These are phyloP conservation scores for Verticillium klebahnii DNA, from an alignment of 2,329 filamentous ascomycete genomes.

Conservation along the genomic window DNA sequence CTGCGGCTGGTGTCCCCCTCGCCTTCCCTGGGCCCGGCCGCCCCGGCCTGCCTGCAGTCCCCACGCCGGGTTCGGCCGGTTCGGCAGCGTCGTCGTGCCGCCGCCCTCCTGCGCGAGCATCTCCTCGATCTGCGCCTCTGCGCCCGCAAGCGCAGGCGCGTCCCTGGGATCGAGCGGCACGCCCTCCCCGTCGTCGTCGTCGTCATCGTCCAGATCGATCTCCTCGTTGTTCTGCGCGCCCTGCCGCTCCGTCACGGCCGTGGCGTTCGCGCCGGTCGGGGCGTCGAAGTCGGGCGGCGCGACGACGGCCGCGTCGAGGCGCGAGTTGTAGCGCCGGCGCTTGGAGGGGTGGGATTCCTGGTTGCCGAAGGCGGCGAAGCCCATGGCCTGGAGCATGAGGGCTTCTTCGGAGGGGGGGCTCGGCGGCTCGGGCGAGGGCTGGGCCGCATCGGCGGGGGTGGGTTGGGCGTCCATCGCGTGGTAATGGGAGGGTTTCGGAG, in stretches of 20 bases:
- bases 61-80: slow-evolving; percentile 9
- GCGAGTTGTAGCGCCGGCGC: slow-evolving; percentile 62
- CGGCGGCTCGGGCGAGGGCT: not conserved
- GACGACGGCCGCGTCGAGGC: slow-evolving; percentile 44
- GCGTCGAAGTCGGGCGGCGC: slow-evolving; percentile 14
- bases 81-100: slow-evolving; percentile 9
- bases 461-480: not conserved
- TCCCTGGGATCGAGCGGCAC: slow-evolving; percentile 4
- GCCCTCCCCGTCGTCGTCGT: slow-evolving; percentile 10
- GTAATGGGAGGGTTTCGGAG: not conserved
- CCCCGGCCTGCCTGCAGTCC: slow-evolving; percentile 1
- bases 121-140: slow-evolving; percentile 11
- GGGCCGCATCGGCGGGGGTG: not conserved
- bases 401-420: not conserved
- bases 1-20: slow-evolving; percentile 6
- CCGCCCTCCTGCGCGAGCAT: not conserved
- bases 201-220: slow-evolving; percentile 37
- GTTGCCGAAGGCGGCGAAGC: slow-evolving; percentile 66
- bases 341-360: slow-evolving; percentile 45
- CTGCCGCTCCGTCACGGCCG: slow-evolving; percentile 24
- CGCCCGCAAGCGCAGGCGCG: slow-evolving; percentile 11
- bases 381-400: slow-evolving; percentile 51
- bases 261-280: slow-evolving; percentile 26
- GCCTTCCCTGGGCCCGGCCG: not conserved
- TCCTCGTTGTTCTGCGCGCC: slow-evolving; percentile 34